Evolutionary conservation across 2,329 filamentous ascomycete species (phyloP).

Genomic region (Apiospora saccharicola): DNA sequence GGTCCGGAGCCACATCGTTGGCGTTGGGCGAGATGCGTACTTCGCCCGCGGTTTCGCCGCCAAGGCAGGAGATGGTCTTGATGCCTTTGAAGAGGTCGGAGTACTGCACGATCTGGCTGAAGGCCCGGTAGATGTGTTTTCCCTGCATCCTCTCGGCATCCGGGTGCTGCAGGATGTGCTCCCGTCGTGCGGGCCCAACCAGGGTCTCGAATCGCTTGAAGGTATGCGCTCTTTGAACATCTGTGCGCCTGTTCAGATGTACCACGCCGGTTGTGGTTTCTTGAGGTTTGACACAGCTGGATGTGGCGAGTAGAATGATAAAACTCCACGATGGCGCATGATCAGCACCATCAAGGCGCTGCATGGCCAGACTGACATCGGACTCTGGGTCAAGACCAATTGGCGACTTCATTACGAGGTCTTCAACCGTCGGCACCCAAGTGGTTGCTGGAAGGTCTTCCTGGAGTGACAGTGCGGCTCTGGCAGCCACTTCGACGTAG

Average conservation of each 20-base stretch:
- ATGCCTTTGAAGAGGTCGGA: slow-evolving; percentile 38
- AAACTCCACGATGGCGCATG: slow-evolving; percentile 29
- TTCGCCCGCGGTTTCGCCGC: slow-evolving; percentile 34
- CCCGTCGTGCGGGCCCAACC: slow-evolving; percentile 37
- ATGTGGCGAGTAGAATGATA: slow-evolving; percentile 26
- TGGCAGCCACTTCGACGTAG: slow-evolving; percentile 37
- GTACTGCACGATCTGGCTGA: slow-evolving; percentile 36
- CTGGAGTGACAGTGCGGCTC: slow-evolving; percentile 41
- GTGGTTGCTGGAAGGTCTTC: slow-evolving; percentile 25
- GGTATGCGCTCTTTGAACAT: slow-evolving; percentile 35
- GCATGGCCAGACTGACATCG: slow-evolving; percentile 29
- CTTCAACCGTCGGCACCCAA: slow-evolving; percentile 29
- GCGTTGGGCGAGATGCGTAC: slow-evolving; percentile 28
- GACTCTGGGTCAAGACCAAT: slow-evolving; percentile 18
- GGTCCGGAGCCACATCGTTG: slow-evolving; percentile 24
- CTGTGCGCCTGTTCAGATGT: slow-evolving; percentile 24
- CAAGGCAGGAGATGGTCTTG: slow-evolving; percentile 33
- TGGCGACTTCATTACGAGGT: slow-evolving; percentile 31
- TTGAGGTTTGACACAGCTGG: neutral
- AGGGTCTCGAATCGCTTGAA: slow-evolving; percentile 43
- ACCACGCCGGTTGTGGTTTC: slow-evolving; percentile 30
- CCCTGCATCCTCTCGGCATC: slow-evolving; percentile 43
- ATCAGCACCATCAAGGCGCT: neutral
- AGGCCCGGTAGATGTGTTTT: slow-evolving; percentile 43
- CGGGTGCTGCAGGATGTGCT: slow-evolving; percentile 33